These are phyloP conservation scores for Eucalyptus caleyi DNA, from an alignment of 345 rosid species.

Conservation along the genomic window DNA sequence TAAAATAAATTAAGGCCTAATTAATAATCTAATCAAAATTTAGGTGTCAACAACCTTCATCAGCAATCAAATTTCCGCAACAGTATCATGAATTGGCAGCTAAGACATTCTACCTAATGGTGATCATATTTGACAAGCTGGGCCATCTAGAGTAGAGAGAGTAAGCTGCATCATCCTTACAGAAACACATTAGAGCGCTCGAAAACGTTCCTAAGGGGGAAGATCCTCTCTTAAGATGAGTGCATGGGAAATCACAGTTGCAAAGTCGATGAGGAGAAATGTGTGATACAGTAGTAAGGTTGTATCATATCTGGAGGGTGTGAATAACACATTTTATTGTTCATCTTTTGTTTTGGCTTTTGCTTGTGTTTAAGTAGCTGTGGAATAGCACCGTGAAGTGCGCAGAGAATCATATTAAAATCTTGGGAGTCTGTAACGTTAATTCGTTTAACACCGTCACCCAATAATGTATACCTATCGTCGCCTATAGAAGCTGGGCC, in stretches of 20 bases:
- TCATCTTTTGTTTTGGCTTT: neutral
- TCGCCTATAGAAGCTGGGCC: neutral
- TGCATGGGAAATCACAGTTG: neutral
- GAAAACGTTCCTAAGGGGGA: constrained; percentile 49
- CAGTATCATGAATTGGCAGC: constrained; percentile 92
- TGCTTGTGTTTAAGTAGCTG: neutral
- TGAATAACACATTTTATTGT: neutral
- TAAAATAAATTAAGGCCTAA: no score
- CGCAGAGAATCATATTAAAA: neutral
- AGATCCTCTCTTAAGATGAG: constrained; percentile 3
- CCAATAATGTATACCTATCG: no score
- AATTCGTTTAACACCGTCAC: neutral
- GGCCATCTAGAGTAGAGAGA: constrained; percentile 54
- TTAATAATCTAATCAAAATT: no score
- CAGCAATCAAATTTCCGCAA: no score
- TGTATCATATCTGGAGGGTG: neutral
- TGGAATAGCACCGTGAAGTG: neutral
- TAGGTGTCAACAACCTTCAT: no score
- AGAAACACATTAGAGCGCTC: constrained; percentile 51
- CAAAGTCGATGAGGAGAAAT: neutral
- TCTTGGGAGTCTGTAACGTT: neutral
- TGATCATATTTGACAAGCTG: constrained; percentile 51
- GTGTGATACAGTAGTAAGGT: neutral
- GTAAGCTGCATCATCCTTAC: constrained; percentile 69
- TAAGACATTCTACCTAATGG: constrained; percentile 71